Conservation (phyloP, 768 basidiomycete species). For the Leucocoprinus leucothites region DNA sequence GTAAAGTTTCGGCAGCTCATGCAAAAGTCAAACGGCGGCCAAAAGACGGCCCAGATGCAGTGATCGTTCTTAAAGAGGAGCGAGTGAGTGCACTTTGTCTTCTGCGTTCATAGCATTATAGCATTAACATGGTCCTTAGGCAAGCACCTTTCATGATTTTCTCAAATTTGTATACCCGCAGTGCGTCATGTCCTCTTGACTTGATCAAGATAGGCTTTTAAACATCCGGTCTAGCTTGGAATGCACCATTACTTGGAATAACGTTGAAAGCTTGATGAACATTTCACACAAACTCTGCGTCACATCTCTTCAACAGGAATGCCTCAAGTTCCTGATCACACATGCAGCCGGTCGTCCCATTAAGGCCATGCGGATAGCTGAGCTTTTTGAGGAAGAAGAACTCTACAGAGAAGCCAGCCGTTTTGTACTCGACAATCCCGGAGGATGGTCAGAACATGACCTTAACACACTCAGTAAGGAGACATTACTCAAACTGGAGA, state of each 20-base stretch:
- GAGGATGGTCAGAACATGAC: slow-evolving; percentile 80
- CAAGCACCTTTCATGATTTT: slow-evolving; percentile 89
- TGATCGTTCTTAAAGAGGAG: slow-evolving; percentile 90
- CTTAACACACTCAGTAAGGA: slow-evolving; percentile 77
- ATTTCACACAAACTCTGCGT: slow-evolving; percentile 88
- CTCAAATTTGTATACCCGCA: slow-evolving; percentile 92
- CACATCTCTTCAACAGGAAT: slow-evolving; percentile 75
- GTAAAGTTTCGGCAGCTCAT: slow-evolving; percentile 26
- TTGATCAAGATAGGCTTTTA: neutral
- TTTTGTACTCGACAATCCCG: slow-evolving; percentile 90
- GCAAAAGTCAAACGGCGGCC: slow-evolving; percentile 39
- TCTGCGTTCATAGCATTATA: neutral
- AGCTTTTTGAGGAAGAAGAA: slow-evolving; percentile 86
- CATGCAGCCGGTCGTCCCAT: slow-evolving; percentile 92
- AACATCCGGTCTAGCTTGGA: slow-evolving; percentile 51
- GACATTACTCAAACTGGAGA: slow-evolving; percentile 87
- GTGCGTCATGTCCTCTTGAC: slow-evolving; percentile 40
- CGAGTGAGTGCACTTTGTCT: slow-evolving; percentile 41
- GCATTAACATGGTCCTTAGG: slow-evolving; percentile 33
- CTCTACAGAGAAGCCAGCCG: slow-evolving; percentile 88
- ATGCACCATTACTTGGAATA: slow-evolving; percentile 94
- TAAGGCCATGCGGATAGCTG: slow-evolving; percentile 90
- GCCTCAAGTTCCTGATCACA: slow-evolving; percentile 83
- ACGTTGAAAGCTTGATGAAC: slow-evolving; percentile 89
- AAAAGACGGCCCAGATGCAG: slow-evolving; percentile 66